Evolutionary conservation across 2,329 filamentous ascomycete species (phyloP).

Genomic region (Alternaria arbusti): DNA sequence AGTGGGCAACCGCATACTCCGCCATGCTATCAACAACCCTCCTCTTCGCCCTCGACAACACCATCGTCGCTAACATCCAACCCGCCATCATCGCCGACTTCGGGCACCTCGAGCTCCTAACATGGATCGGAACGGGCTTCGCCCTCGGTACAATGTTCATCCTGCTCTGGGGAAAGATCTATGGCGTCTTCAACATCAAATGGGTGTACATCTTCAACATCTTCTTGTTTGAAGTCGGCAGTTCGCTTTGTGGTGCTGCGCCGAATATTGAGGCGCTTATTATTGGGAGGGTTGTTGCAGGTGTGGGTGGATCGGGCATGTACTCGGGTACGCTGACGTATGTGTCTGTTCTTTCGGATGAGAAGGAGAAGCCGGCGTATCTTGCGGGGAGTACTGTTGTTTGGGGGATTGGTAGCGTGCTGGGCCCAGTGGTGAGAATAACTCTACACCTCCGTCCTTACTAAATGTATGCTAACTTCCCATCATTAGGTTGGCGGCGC

Average conservation of each 20-base stretch:
- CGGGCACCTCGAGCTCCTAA: constrained; percentile 31
- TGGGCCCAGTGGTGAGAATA: constrained; percentile 32
- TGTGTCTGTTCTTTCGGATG: constrained; percentile 10
- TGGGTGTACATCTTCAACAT: constrained; percentile 34
- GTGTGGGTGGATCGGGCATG: constrained; percentile 55
- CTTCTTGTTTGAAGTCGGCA: constrained; percentile 37
- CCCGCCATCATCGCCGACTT: constrained; percentile 30
- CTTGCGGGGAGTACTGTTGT: constrained; percentile 30
- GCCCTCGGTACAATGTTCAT: constrained; percentile 28
- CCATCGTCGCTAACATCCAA: constrained; percentile 42
- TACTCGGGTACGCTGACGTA: constrained; percentile 38
- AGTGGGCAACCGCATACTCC: neutral
- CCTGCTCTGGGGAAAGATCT: constrained; percentile 42
- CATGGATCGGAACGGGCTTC: constrained; percentile 40
- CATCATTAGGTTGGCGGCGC: constrained; percentile 32
- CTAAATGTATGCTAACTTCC: neutral
- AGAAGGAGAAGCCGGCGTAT: constrained; percentile 43
- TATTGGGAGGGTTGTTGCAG: constrained; percentile 55
- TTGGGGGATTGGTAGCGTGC: constrained; percentile 53
- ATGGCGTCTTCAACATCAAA: constrained; percentile 55
- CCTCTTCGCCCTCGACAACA: constrained; percentile 31
- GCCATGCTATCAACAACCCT: constrained; percentile 1
- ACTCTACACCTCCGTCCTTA: neutral
- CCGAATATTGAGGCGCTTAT: constrained; percentile 40
- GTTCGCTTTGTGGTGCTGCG: constrained; percentile 43